A percentile compares a stretch with the other conserved stretches of the same genome.
Evolutionary conservation across 163 green algal species (phyloP).

Genomic region (Picocystis sp.): DNA sequence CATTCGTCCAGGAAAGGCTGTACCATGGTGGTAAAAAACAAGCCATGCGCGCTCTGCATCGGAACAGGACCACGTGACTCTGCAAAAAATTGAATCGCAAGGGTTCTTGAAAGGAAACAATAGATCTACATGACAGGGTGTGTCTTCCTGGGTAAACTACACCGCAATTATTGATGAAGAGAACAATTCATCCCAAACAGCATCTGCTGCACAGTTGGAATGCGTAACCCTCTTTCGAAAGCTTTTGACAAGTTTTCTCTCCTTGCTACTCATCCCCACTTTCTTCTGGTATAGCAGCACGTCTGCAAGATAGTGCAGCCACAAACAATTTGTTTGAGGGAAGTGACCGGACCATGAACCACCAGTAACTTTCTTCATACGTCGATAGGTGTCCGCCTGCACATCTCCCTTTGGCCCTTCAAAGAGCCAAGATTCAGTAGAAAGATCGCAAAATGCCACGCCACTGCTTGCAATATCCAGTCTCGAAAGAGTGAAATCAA

Average conservation of each 20-base stretch:
- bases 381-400: conserved; percentile 82
- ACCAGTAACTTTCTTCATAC: conserved; percentile 51
- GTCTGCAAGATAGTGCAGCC: conserved; percentile 82
- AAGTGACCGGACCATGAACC: conserved; percentile 28
- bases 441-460: conserved; percentile 54
- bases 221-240: conserved; percentile 49
- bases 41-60: too few relatives aligned
- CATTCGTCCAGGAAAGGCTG: too few relatives aligned
- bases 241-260: conserved; percentile 39
- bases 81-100: too few relatives aligned
- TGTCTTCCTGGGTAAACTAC: too few relatives aligned
- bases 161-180: too few relatives aligned
- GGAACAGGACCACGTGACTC: too few relatives aligned
- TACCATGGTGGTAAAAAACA: too few relatives aligned
- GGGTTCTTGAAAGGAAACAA: too few relatives aligned
- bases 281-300: conserved; percentile 47
- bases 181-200: conserved; percentile 61
- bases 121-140: too few relatives aligned
- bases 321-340: conserved; percentile 74
- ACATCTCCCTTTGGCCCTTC: conserved; percentile 44
- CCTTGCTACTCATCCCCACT: conserved; percentile 14
- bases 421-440: conserved; percentile 71
- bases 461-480: conserved; percentile 18
- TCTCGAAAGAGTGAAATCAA: conserved; percentile 87
- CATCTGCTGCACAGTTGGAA: conserved; percentile 30